A percentile compares a stretch with the other conserved stretches of the same genome.
These are phyloP conservation scores for Rhizopus microsporus DNA, from an alignment of 371 early-diverging fungal genomes.

Conservation along the genomic window DNA sequence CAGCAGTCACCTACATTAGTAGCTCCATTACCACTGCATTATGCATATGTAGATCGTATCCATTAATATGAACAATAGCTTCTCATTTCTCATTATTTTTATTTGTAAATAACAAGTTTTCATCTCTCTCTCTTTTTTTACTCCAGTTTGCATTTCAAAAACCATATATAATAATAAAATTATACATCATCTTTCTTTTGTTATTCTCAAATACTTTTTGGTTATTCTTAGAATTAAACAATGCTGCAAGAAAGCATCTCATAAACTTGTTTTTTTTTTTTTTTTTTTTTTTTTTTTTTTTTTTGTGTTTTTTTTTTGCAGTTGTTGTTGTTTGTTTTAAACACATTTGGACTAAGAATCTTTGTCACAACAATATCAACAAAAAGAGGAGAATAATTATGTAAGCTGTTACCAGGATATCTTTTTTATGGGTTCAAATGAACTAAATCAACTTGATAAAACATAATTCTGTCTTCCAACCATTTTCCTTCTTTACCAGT, in stretches of 20 bases:
- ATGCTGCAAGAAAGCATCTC: neutral
- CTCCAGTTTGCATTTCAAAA: neutral
- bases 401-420: too few species aligned
- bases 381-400: neutral
- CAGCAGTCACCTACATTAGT: conserved; percentile 22
- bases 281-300: too few species aligned
- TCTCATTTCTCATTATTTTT: neutral
- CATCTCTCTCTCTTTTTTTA: conserved; percentile 1
- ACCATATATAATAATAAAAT: neutral
- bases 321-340: too few species aligned
- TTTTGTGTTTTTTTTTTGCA: too few species aligned
- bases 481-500: conserved; percentile 27
- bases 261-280: too few species aligned
- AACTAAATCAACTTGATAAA: conserved; percentile 19
- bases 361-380: neutral
- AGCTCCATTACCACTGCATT: conserved; percentile 22
- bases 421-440: neutral
- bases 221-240: too few species aligned
- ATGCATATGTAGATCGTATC: conserved; percentile 19
- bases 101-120: conserved; percentile 1
- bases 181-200: conserved; percentile 3
- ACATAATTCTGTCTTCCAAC: conserved; percentile 30
- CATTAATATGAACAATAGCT: conserved; percentile 11
- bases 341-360: too few species aligned
- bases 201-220: too few species aligned